Conservation (phyloP, 2,329 filamentous ascomycete genomes). For the Exophiala bonariae region DNA sequence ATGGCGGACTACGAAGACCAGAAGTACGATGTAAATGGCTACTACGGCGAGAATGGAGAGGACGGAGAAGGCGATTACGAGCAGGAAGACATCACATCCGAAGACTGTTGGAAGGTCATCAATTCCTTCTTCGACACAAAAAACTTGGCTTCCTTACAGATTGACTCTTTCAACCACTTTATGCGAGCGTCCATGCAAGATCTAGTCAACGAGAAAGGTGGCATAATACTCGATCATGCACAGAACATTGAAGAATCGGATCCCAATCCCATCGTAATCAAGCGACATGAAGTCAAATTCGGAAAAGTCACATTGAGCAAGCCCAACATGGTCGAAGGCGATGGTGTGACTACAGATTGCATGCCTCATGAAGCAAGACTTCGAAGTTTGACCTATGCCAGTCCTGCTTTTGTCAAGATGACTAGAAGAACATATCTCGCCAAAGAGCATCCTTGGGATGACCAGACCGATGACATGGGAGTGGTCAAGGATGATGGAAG, state of each 20-base stretch:
- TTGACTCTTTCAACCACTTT: slow-evolving; percentile 98
- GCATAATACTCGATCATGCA: slow-evolving; percentile 90
- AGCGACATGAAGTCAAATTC: slow-evolving; percentile 93
- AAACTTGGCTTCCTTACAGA: slow-evolving; percentile 93
- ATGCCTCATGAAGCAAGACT: slow-evolving; percentile 93
- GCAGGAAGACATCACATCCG: slow-evolving; percentile 76
- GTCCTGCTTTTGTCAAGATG: slow-evolving; percentile 86
- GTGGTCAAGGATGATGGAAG: slow-evolving; percentile 43
- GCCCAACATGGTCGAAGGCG: slow-evolving; percentile 88
- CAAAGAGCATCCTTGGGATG: slow-evolving; percentile 71
- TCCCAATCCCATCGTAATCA: slow-evolving; percentile 73
- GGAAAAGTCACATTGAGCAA: slow-evolving; percentile 85
- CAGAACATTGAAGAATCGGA: slow-evolving; percentile 74
- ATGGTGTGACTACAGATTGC: slow-evolving; percentile 81
- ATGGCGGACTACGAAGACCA: slow-evolving; percentile 59
- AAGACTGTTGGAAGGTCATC: slow-evolving; percentile 98
- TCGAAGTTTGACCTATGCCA: slow-evolving; percentile 93
- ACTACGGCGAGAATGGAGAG: slow-evolving; percentile 68
- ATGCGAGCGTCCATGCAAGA: slow-evolving; percentile 92
- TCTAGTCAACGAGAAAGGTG: slow-evolving; percentile 86
- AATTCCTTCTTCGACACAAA: slow-evolving; percentile 95
- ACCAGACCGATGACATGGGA: slow-evolving; percentile 60
- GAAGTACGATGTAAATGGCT: slow-evolving; percentile 24
- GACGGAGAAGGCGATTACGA: slow-evolving; percentile 65
- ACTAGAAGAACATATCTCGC: slow-evolving; percentile 81